Base-by-base conservation (phyloP, 1,284 basidiomycete genomes). In the Papiliotrema nemorosa region DNA sequence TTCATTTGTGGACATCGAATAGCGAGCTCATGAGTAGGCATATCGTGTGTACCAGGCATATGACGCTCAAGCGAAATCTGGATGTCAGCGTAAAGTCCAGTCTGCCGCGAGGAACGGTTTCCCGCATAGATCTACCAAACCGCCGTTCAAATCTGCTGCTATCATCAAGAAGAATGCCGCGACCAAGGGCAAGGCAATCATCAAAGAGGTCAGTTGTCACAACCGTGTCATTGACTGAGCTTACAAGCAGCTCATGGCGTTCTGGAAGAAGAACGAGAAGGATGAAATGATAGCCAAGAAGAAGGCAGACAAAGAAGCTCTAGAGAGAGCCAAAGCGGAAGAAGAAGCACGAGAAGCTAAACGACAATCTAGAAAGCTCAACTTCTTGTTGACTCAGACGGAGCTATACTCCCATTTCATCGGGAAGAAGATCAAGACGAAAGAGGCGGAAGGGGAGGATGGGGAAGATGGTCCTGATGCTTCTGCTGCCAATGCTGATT, bases 341-440 rank as follows among this genome's bases (percentile, higher is more conserved):
- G 96, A 98, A 74, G 96, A 98, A 77, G 90, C 87, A 70, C 84
- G 96, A 44, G 96, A 99, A 76, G 87, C 90, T 25, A 89, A 94
- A 53, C 81, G 96, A 45, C 92, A 97, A 76, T 89, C 93, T 3
- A 83, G 96, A 61, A 98, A 98, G 76, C 83, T 99, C 51, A 97
- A 98, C 77, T 99, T 98, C 79, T 79, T 99, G 73, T 94, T 99
- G 75, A 97, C 91, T 54, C 96, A 98, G 76, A 98, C 96, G 12
- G 96, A 99, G 74, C 82, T 98, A 12, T 99, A 98, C 77, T 96
- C 90, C 62, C 96, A 99, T 78, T 98, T 98, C 79, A 91, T 99
- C 53, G 94, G 96, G 35, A 97, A 86, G 76, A 98, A 98, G 78
- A 82, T 98, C 64, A 97, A 96, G 78, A 97, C 94, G 39, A 82